Evolutionary conservation across 78 protist genomes (phyloP).

Genomic region (Guillardia theta): DNA sequence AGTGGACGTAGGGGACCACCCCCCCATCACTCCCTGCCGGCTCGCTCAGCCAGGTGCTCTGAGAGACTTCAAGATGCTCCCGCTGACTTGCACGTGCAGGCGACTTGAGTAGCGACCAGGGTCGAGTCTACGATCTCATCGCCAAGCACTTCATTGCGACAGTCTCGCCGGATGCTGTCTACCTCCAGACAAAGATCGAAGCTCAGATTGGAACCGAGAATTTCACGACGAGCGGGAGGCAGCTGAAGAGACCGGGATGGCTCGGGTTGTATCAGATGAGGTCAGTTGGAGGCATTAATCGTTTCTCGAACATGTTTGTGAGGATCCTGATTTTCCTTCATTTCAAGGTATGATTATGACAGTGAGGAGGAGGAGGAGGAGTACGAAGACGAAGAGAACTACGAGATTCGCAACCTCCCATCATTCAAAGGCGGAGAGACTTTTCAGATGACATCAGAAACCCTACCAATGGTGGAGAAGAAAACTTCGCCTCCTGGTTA

Average conservation of each 20-base stretch:
- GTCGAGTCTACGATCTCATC: conserved; percentile 64
- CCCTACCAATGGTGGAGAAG: neutral
- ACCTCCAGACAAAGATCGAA: neutral
- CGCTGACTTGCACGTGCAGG: neutral
- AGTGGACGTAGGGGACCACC: conserved; percentile 71
- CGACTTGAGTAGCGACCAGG: neutral
- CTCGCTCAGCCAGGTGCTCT: neutral
- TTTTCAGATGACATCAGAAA: neutral
- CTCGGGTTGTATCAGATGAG: neutral
- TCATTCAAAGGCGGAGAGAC: neutral
- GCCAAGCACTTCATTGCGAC: conserved; percentile 64
- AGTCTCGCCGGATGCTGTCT: conserved; percentile 15
- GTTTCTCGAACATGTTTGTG: too few species aligned
- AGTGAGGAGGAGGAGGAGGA: neutral
- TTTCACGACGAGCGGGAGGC: neutral
- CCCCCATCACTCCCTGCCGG: conserved; percentile 60
- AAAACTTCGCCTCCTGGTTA: neutral
- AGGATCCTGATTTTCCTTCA: neutral
- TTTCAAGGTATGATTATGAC: neutral
- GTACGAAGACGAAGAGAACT: neutral
- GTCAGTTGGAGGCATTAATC: neutral
- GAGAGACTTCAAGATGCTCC: neutral
- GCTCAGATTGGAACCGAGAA: neutral
- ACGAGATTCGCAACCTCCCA: neutral
- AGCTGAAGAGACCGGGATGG: neutral